Evolutionary conservation across 225 moss, liverwort and hornwort species (phyloP), one percentile per base, ranked within the genome.

Genomic region (Straminergon stramineum): DNA sequence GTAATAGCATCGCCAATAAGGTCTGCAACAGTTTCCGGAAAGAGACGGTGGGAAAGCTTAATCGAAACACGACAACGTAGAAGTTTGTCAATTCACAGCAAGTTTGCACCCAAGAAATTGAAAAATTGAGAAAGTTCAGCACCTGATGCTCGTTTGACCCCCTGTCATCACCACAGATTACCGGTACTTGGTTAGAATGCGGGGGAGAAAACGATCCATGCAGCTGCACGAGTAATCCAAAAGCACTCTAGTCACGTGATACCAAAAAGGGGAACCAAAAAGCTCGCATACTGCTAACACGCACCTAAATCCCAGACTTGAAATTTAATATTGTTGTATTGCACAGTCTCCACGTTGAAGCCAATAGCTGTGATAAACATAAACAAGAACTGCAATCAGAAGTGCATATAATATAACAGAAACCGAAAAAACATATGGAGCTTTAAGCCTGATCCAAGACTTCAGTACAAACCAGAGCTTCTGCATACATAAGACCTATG

Each of bases 251-350:
- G 30, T 69, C 76, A 75, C 52, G 56, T 30, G 69, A 70, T 43
- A 65, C 37, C 88, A n/a, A 85, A 77, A 34, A 75, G 53, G 34
- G 8, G 21, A 67, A 17, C 51, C 51, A 17, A 66, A 35, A 52
- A 82, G 62, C n/a, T 64, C n/a, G 70, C 63, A 26, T 51, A 57
- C 45, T 37, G 55, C 43, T 58, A 35, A 83, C 73, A 90, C 92
- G 23, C 87, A 98, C 98, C 98, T 92, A 98, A 93, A 94, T 98
- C 98, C 98, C 98, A 98, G 61, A 98, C 98, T 98, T 98, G 98
- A 89, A 98, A 98, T 91, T 98, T 98, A 69, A 98, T 98, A 90
- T 98, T 98, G 92, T 97, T 98, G 94, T 98, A 97, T 83, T 98
- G 98, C 88, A 98, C 98, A 86, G 98, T 98, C 94, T 98, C 98